Evolutionary conservation across 139 green algal genomes (phyloP), one percentile per base, ranked within the genome.

Genomic region (Diplosphaera chodatii): DNA sequence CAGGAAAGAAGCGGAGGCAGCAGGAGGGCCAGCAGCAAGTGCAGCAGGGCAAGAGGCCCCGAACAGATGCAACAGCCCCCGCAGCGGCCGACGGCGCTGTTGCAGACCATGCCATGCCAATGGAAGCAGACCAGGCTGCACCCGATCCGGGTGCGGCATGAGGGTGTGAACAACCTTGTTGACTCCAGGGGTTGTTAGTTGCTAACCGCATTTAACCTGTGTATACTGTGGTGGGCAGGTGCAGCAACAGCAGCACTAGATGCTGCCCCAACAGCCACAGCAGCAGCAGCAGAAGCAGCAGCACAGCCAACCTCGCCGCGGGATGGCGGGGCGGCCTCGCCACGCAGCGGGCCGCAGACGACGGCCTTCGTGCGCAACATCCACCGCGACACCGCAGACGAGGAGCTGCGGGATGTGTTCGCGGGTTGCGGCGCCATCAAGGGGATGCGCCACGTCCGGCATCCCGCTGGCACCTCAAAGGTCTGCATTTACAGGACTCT

Each of bases 331-430:
- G 34, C 16, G 1, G 67, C 67, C 15, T 22, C 32, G 21, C 15
- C 31, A 6, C 20, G 1, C 1, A 55, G 40, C 31, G 66, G 41
- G 10, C 40, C 1, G 29, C 70, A 32, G 55, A 32, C 64, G 63
- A 89, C 85, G 16, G 85, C 78, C 1, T 90, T 90, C 65, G 70
- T 90, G 1, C 82, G 77, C 37, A 72, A 83, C 41, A 34, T 90
- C 64, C 32, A 69, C 1, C 28, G 71, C 5, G 74, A 74, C 16
- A 64, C 71, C 0, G 69, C 32, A 18, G 73, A 83, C 31, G 63
- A 65, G 15, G 77, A 85, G 33, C 68, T 94, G 37, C 63, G 63
- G 16, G 65, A 63, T 31, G 71, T 95, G 55, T 92, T 92, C 73
- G 69, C 40, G 0, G 41, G 40, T 10, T 79, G 75, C 64, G 80